phyloP scores from a whole-genome alignment of 2,329 filamentous ascomycete genomes.

The Ascocoryne sarcoides region DNA sequence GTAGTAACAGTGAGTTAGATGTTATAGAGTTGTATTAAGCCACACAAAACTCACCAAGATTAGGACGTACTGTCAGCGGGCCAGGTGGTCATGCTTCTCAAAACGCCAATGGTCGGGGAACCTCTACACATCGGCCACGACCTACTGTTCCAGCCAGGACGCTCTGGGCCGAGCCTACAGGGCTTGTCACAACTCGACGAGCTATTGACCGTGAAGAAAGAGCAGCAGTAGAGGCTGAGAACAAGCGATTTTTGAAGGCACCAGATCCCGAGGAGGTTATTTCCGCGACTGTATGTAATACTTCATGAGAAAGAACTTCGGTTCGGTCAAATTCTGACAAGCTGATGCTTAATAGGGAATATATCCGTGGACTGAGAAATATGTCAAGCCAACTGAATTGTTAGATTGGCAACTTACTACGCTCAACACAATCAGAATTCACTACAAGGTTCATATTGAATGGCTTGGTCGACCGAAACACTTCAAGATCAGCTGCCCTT shows the following conservation, averaged over 20 bases:
- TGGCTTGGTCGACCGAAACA: constrained; percentile 1
- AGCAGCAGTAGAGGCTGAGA: constrained; percentile 1
- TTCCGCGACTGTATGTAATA: neutral
- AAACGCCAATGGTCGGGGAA: too few species aligned
- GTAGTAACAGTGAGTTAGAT: too few species aligned
- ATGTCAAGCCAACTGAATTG: neutral
- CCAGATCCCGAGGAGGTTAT: neutral
- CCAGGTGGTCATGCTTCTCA: too few species aligned
- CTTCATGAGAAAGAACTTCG: too few species aligned
- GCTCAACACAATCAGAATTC: constrained; percentile 1
- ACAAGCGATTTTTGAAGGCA: neutral
- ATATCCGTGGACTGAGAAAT: constrained; percentile 5
- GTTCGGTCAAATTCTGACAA: neutral
- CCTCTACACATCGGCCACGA: too few species aligned
- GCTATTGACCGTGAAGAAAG: neutral
- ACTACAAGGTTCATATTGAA: constrained; percentile 3
- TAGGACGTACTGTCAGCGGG: too few species aligned
- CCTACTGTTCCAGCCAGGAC: neutral
- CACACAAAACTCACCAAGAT: too few species aligned
- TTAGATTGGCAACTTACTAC: constrained; percentile 2
- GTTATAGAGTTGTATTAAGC: too few species aligned
- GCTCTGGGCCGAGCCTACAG: constrained; percentile 1
- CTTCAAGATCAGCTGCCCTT: constrained; percentile 2
- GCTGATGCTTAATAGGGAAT: constrained; percentile 1
- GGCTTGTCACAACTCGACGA: neutral